phyloP scores from a whole-genome alignment of 202 grass and related monocot genomes.

The Saccharum hybrid region DNA sequence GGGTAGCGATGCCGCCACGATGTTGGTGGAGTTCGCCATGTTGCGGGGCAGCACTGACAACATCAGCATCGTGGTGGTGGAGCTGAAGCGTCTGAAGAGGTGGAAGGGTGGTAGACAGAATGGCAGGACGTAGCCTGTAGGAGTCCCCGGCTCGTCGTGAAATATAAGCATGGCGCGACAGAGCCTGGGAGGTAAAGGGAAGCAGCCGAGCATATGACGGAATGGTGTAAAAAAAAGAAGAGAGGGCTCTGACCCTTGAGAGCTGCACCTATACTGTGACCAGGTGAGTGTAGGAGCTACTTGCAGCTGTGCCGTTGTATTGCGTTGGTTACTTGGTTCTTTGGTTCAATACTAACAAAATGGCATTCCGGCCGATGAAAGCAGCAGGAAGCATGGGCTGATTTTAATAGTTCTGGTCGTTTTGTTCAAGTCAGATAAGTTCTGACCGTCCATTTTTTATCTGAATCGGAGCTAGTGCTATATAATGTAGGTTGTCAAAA shows the following conservation, averaged over 20 bases:
- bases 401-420: conserved; percentile 24
- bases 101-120: conserved; percentile 2
- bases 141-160: not conserved
- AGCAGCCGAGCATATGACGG: conserved; percentile 16
- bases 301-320: conserved; percentile 26
- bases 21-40: conserved; percentile 64
- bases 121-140: not conserved
- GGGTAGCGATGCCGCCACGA: conserved; percentile 55
- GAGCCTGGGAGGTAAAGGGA: not conserved
- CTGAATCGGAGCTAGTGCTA: not conserved
- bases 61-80: conserved; percentile 71
- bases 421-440: not conserved
- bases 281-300: not conserved
- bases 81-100: conserved; percentile 47
- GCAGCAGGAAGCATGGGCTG: conserved; percentile 25
- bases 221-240: conserved; percentile 25
- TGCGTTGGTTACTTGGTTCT: conserved; percentile 32
- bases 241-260: not conserved
- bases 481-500: not conserved
- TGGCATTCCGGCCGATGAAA: conserved; percentile 13
- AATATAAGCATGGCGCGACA: conserved; percentile 17
- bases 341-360: conserved; percentile 5
- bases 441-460: not conserved
- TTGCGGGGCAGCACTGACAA: conserved; percentile 69
- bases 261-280: conserved; percentile 13